These are phyloP conservation scores for Trypanosoma avium DNA, from an alignment of 208 protist species.

Conservation along the genomic window DNA sequence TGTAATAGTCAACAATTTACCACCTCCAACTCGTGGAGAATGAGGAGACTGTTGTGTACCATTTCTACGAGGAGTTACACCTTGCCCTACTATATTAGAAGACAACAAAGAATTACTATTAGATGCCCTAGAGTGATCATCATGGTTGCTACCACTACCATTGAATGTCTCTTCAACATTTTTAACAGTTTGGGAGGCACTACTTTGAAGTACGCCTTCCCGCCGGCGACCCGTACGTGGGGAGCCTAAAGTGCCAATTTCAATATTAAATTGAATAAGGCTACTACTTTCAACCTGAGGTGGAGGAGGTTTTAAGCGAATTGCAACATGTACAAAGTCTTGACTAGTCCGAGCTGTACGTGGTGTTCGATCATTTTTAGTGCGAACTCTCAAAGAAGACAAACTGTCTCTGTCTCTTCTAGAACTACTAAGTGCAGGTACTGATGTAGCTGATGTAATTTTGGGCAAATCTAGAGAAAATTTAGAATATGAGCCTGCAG, in stretches of 20 bases:
- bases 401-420: not conserved
- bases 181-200: not conserved
- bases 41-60: not conserved
- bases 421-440: not conserved
- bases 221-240: constrained; percentile 11
- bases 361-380: constrained; percentile 9
- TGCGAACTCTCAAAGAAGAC: constrained; percentile 5
- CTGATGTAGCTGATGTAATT: not conserved
- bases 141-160: not conserved
- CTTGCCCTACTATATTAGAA: not conserved
- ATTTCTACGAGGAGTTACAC: not conserved
- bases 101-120: not conserved
- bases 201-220: not conserved
- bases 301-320: constrained; percentile 21
- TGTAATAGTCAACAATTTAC: constrained; percentile 26
- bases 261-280: constrained; percentile 20
- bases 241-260: constrained; percentile 7
- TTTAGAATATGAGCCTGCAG: not conserved
- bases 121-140: not conserved
- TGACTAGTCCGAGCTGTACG: not conserved
- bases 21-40: constrained; percentile 1
- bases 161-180: not conserved
- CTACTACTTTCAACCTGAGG: not conserved
- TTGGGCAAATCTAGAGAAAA: constrained; percentile 5
- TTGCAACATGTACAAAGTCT: constrained; percentile 26